Conservation (phyloP, 73 alveolate genomes). For the Uronychia setigera region DNA sequence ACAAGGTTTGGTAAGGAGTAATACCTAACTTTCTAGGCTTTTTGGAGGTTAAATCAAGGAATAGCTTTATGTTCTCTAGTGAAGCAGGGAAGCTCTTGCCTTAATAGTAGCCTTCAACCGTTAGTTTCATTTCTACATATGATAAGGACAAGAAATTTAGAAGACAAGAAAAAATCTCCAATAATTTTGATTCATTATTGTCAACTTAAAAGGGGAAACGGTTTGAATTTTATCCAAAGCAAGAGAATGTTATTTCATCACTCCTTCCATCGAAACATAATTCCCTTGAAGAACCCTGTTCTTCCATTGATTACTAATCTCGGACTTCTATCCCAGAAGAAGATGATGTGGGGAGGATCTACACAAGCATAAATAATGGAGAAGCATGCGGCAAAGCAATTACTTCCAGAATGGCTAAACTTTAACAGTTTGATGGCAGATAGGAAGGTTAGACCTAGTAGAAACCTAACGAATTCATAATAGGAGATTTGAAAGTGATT, state of each 20-base stretch:
- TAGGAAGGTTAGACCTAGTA: neutral
- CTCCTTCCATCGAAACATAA: no score
- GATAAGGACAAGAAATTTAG: neutral
- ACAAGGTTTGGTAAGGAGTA: neutral
- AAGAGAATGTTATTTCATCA: neutral
- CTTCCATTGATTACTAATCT: neutral
- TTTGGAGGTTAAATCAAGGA: neutral
- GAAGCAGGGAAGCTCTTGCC: constrained; percentile 2
- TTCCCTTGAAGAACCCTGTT: no score
- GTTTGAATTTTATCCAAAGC: neutral
- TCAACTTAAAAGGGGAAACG: neutral
- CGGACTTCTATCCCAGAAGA: neutral
- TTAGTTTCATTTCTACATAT: neutral
- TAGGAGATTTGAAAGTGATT: neutral
- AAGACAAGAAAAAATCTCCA: neutral
- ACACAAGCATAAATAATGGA: no score
- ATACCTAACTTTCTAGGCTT: no score
- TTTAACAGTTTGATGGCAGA: neutral
- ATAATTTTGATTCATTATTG: neutral
- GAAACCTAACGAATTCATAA: neutral
- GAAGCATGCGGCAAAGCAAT: neutral
- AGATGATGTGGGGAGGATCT: neutral
- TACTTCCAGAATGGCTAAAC: neutral
- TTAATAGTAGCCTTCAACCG: neutral
- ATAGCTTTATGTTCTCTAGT: neutral